Evolutionary conservation across 1,284 basidiomycete genomes (phyloP), one percentile per base, ranked within the genome.

Genomic region (Sanghuangporus sanghuang): DNA sequence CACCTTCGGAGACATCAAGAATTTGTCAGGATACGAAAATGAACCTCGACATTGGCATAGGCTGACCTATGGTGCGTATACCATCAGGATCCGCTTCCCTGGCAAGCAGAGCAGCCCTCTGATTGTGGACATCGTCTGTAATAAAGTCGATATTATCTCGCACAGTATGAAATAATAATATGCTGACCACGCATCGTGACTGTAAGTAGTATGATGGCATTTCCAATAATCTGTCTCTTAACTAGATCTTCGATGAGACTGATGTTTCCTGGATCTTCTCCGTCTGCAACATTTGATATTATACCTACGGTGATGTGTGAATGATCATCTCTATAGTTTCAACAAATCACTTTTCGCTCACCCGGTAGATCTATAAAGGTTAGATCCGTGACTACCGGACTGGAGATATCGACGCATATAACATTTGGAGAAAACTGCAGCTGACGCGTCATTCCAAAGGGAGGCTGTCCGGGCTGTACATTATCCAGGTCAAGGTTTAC

Each of bases 361-460:
- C 79, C 79, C 3, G 80, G 80, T 14, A 81, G 70, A 64, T 82
- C 80, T 38, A 81, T 73, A 64, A 82, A 81, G 0, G 75, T 73
- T 39, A 82, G 59, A 59, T 81, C 79, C 0, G 77, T 77, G 9
- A 79, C 64, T 0, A 78, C 78, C 0, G 79, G 78, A 18, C 78
- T 81, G 57, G 74, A 68, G 0, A 83, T 63, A 46, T 81, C 77
- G 14, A 83, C 68, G 63, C 78, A 80, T 3, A 83, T 76, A 0
- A 76, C 72, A 67, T 81, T 79, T 16, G 69, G 64, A 5, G 80
- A 81, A 68, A 82, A 83, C 3, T 68, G 58, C 9, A 76, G 63
- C 0, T 71, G 36, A 36, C 66, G 68, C 23, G n/a, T 56, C 9
- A 36, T 27, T 16, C 35, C 35, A 18, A 62, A 32, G 0, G 53